Evolutionary conservation across 495 filamentous ascomycete genomes (phyloP), one percentile per base, ranked within the genome.

Genomic region (Aspergillus sclerotioniger): DNA sequence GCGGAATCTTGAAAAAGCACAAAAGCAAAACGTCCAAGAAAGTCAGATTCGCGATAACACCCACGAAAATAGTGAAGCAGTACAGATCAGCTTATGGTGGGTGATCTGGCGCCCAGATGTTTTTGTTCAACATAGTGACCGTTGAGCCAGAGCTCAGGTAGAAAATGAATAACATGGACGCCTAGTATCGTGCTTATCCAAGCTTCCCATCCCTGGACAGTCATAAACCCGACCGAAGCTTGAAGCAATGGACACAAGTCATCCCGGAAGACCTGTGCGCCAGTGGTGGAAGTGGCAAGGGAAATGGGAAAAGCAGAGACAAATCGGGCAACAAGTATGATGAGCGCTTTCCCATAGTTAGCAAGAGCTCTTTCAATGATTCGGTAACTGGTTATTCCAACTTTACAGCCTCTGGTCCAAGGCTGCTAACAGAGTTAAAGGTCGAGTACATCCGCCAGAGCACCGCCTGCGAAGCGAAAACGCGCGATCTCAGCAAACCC

Each of bases 381-480:
- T 16, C 21, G 39, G 33, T 58, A 44, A 32, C 2, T 25, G 25
- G 25, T 5, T 5, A 25, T 25, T 25, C 25, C 25, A 25, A 25
- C 5, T 25, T 25, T 5, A 25, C 5, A 25, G 25, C 25, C 25
- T 2, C 25, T 25, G 25, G 2, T 25, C 25, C 25, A 25, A 19
- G 3, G 37, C 25, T 54, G 29, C 52, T 51, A 39, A 60, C 39
- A 41, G 45, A 17, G 49, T 17, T 6, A 39, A 43, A 63, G 61
- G 41, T 63, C 35, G 31, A 53, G 12, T 59, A 69, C 53, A 46
- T 62, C 53, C 59, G 57, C 50, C 32, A 37, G 33, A 37, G 2
- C 13, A 37, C 33, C 13, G 33, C 33, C 2, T 25, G 25, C 25
- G 25, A 25, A 5, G 25, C 5, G 25, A 25, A 25, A 25, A 8